A percentile compares a stretch with the other conserved stretches of the same genome.
Conservation (phyloP, 148 eudicot species). For the Heliosperma pusillum region DNA sequence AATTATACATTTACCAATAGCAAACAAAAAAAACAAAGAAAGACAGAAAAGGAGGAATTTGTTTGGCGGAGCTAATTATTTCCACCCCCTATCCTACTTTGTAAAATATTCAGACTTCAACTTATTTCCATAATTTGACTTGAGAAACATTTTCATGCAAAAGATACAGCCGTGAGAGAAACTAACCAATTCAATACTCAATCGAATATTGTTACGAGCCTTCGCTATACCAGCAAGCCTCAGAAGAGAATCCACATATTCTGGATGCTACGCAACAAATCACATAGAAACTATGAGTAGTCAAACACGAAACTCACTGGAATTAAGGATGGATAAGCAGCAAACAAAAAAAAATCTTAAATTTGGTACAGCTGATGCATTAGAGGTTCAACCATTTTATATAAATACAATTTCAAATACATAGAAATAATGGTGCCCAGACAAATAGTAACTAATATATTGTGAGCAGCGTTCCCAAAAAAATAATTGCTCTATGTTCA, state of each 20-base stretch:
- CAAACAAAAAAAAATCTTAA: background rate
- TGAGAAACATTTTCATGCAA: background rate
- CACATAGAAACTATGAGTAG: constrained; percentile 1
- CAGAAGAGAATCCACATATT: constrained; percentile 80
- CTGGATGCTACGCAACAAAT: constrained; percentile 62
- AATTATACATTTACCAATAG: constrained; percentile 8
- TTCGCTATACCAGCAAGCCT: constrained; percentile 93
- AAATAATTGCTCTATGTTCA: background rate
- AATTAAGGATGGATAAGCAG: background rate
- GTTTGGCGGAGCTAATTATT: background rate
- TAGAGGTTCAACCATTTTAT: background rate
- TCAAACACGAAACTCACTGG: background rate
- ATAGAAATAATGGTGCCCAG: background rate
- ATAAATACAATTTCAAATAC: background rate
- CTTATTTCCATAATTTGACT: background rate
- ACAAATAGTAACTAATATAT: background rate
- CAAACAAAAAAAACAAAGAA: background rate
- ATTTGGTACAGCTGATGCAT: background rate
- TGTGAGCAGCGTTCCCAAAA: background rate
- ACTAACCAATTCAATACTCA: constrained; percentile 87
- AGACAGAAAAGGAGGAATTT: background rate
- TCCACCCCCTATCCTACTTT: background rate
- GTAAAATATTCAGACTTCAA: background rate
- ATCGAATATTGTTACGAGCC: constrained; percentile 70
- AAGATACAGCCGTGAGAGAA: constrained; percentile 2